A percentile compares a stretch with the other conserved stretches of the same genome.
phyloP scores from a whole-genome alignment of 73 alveolate species.

The Paramecium biaurelia region DNA sequence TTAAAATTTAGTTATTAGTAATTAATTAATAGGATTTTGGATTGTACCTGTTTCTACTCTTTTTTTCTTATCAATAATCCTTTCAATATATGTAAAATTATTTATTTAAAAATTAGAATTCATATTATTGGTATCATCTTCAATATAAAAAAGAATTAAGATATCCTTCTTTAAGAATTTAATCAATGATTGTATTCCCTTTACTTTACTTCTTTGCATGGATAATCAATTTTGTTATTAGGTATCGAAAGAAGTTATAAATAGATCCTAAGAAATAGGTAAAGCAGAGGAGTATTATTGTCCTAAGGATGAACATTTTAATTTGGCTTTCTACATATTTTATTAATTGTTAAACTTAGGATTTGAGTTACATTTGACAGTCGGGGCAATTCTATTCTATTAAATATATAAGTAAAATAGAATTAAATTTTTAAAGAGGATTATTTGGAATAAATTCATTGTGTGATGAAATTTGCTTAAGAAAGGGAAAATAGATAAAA shows the following conservation, averaged over 20 bases:
- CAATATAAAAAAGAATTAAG: not conserved
- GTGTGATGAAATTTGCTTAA: not conserved
- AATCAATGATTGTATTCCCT: not conserved
- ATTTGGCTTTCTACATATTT: not conserved
- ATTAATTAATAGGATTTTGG: not conserved
- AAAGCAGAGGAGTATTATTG: too few species aligned
- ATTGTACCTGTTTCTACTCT: not conserved
- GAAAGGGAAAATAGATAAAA: not conserved
- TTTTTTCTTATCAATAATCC: not conserved
- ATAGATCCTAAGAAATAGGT: too few species aligned
- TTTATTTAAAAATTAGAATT: not conserved
- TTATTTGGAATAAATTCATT: not conserved
- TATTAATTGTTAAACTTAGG: not conserved
- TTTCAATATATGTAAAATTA: not conserved
- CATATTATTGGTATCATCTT: not conserved
- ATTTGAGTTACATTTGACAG: not conserved
- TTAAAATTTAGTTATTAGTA: not conserved
- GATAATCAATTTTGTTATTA: not conserved
- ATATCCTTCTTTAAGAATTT: not conserved
- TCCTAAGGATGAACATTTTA: not conserved
- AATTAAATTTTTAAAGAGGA: not conserved
- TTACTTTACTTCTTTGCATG: not conserved
- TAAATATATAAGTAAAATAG: not conserved
- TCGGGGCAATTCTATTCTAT: not conserved
- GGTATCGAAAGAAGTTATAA: not conserved